Evolutionary conservation across 179 eudicot genomes (phyloP).

Genomic region (Gypsophila paniculata): DNA sequence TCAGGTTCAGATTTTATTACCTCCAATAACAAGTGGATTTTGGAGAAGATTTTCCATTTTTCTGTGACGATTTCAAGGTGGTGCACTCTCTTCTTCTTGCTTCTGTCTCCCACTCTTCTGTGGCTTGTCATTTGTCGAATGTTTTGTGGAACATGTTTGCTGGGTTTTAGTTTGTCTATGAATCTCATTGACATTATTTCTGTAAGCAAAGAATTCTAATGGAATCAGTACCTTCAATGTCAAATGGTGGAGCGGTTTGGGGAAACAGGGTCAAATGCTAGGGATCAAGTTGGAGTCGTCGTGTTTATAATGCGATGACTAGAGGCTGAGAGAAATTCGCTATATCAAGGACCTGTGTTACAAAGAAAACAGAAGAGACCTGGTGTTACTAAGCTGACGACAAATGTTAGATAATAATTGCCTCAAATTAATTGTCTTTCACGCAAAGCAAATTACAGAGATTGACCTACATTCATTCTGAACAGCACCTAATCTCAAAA

Average conservation of each 20-base stretch:
- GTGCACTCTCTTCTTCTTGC: slow-evolving; percentile 70
- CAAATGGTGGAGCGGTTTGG: too few species aligned
- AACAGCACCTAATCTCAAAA: too few species aligned
- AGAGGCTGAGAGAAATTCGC: too few species aligned
- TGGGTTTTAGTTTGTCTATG: slow-evolving; percentile 13
- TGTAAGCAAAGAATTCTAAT: background rate
- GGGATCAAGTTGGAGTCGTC: too few species aligned
- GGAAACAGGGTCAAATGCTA: too few species aligned
- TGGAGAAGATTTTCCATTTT: slow-evolving; percentile 70
- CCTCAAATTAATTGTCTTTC: background rate
- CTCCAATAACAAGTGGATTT: slow-evolving; percentile 63
- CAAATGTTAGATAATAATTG: background rate
- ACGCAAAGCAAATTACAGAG: background rate
- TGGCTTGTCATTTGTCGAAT: slow-evolving; percentile 61
- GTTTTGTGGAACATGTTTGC: background rate
- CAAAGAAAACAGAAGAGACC: slow-evolving; percentile 14
- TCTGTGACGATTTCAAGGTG: slow-evolving; percentile 71
- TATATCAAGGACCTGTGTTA: slow-evolving; percentile 2
- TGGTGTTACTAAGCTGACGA: background rate
- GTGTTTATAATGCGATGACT: too few species aligned
- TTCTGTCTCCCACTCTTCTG: slow-evolving; percentile 82
- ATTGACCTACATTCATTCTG: background rate
- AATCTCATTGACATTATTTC: background rate
- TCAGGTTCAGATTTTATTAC: slow-evolving; percentile 62
- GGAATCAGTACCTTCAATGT: background rate